phyloP scores from a whole-genome alignment of 331 rosid species.

The Pyrus hybrid region DNA sequence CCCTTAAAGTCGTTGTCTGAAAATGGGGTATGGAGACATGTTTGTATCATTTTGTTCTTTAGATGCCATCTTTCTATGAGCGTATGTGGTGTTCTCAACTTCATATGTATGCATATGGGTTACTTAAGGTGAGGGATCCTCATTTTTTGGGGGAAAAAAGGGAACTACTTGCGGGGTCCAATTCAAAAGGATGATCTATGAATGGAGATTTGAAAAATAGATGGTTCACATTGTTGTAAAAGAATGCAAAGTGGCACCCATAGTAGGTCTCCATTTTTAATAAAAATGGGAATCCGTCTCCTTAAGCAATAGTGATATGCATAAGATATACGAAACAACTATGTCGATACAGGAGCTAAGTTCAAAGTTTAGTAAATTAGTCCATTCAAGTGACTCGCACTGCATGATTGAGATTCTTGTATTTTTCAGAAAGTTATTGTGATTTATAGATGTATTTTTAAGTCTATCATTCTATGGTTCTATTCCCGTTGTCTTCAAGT shows the following conservation, averaged over 20 bases:
- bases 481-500: not conserved
- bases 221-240: no score
- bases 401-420: not conserved
- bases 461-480: not conserved
- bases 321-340: not conserved
- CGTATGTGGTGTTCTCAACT: not conserved
- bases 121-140: no score
- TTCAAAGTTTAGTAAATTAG: not conserved
- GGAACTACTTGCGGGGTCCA: no score
- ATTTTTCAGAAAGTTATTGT: not conserved
- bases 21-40: conserved; percentile 68
- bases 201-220: no score
- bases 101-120: not conserved
- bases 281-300: no score
- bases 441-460: not conserved
- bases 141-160: not conserved
- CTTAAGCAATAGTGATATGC: not conserved
- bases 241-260: no score
- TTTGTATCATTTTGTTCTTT: not conserved
- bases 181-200: no score
- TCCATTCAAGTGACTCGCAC: not conserved
- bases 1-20: conserved; percentile 81
- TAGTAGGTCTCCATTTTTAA: no score
- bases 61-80: not conserved
- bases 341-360: not conserved